Base-by-base conservation (phyloP, 1,284 basidiomycete species). In the Boletus holoroseus region DNA sequence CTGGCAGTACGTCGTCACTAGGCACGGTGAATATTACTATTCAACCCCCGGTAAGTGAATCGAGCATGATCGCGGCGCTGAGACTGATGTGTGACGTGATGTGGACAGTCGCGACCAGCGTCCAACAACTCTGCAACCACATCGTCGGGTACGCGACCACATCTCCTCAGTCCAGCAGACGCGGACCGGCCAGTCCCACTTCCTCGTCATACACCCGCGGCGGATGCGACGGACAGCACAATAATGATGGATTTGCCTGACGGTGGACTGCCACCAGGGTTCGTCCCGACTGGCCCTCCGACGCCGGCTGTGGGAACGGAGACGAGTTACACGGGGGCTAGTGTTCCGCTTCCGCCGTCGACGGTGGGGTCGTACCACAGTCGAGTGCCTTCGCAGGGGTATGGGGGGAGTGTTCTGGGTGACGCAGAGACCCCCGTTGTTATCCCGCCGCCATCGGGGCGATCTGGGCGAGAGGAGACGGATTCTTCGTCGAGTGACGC, bases 21-120 rank as follows among this genome's bases (percentile, higher is more conserved):
- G 62, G 66, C 1, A 66, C 64, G 18, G 62, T 69, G 32, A 51
- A 65, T 18, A 70, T 70, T 32, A 70, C 63, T 2, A 39, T 67
- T 13, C 65, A 69, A 24, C 68, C 65, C 1, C 65, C 65, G 40
- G 65, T 70, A 38, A 47, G 65, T 59, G 24, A 31, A 12, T 36
- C 2, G 39, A 30, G 7, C 1, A 31, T 13, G 42, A 40, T 28
- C n/a, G 27, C 1, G 28, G 26, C 5, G 18, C 2, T 13, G 36
- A 11, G 28, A 27, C 46, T 61, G 48, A 55, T 38, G 44, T 15
- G 34, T 40, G 30, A 31, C 9, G 18, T 42, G 44, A 39, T 32
- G 40, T 31, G 49, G 35, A 16, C 16, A 67, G 64, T 67, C 64
- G 15, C 65, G 64, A 24, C 64, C 64, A 3, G 56, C 63, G 12